Evolutionary conservation across 768 basidiomycete species (phyloP), one percentile per base, ranked within the genome.

Genomic region (Phylloporus sp.): DNA sequence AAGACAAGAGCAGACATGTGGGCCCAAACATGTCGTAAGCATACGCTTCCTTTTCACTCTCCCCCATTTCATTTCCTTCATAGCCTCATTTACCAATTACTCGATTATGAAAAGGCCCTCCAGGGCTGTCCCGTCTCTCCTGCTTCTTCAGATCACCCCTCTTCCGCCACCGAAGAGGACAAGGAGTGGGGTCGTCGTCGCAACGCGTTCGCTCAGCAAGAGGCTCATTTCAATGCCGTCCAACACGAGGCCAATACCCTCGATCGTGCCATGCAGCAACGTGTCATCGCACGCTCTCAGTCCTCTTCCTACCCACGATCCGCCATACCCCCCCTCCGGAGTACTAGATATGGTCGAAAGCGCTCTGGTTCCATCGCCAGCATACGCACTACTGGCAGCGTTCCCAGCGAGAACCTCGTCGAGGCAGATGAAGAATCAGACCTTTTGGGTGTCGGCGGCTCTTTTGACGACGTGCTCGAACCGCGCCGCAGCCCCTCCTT

Each of bases 11-110:
- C 64, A 82, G 79, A 66, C 85, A 84, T 72, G 79, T 90, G 48
- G 88, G 92, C 17, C 92, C 92, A 44, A 95, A 95, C 67, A 94
- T 95, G 83, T 91, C 89, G 87, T 91, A 71, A 68, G 90, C 83
- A 29, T 44, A 37, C 49, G 56, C 58, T 47, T 53, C 42, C 36
- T 32, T 48, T 48, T 59, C 54, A 62, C 57, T 51, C 48, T 38
- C 54, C 18, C 55, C 42, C 50, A 48, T 61, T 48, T 50, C 51
- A 57, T 56, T 48, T 56, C 38, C 50, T 48, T 42, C 54, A 55
- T 57, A 91, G 90, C 48, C 81, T 94, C 64, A 92, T 94, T 69
- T 93, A 93, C 75, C 91, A 94, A 69, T 74, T 95, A 36, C 73
- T 91, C 58, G 92, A 94, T 64, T 95, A 93, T 66, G 90, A 93